Base-by-base conservation (phyloP, 345 rosid species). In the Bruguiera gymnorhiza region DNA sequence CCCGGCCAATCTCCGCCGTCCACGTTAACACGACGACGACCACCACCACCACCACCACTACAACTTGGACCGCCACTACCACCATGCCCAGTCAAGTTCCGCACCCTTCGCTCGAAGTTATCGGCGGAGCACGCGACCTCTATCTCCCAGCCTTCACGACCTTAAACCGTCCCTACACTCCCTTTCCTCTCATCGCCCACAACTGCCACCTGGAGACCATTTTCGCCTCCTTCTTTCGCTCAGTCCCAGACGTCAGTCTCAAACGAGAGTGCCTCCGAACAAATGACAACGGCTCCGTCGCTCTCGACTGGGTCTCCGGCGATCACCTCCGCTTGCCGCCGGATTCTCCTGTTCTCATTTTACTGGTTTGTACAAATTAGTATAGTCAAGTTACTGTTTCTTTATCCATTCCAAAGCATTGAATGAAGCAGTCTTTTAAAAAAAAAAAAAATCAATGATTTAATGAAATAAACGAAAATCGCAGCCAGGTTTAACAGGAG, bases 401-500 rank as follows among this genome's bases (percentile, higher is more conserved):
- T 7, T 66, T 43, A 15, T 43, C 50, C 50, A 43, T 3, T 43
- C 6, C 50, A 13, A 43, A 15, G 16, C 50, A 43, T 43, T 13
- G 50, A 43, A 13, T 3, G 5, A 43, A 43, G 50, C 5, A 0
- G 50, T 15, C 50, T 10, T 10, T 43, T 43, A 0, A 31, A 4
- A 32, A 6, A 32, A 34, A 53, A 34, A 53, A 6, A 55, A 56
- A 23, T 56, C 29, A 56, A 56, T 27, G 18, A 55, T 55, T 30
- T 6, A 23, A 39, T 24, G 10, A 9, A 63, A 32, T 24, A 8
- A 27, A 5, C 7, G 1, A 60, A 26, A 60, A 52, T 68, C 69
- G 74, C 82, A 91, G 97, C 97, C 97, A 60, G 98, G 98, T 53
- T 82, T 94, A 65, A 89, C 96, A 0, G 97, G 96, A 70, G 98